Conservation (phyloP, 2,329 filamentous ascomycete genomes). For the Acephala macrosclerotiorum region DNA sequence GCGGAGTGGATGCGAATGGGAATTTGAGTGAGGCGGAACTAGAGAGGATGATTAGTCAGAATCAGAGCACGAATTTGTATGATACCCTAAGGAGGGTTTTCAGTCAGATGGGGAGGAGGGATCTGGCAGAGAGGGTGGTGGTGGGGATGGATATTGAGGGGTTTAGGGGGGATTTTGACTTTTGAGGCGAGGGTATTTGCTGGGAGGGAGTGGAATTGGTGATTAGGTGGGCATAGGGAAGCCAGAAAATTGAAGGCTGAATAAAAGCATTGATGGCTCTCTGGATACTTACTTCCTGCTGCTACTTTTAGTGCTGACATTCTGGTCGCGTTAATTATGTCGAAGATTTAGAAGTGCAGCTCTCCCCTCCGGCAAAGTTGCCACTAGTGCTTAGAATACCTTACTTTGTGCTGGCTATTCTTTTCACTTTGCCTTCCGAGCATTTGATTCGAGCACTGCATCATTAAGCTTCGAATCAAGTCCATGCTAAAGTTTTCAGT, state of each 20-base stretch:
- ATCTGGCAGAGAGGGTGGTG: constrained; percentile 87
- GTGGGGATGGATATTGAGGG: constrained; percentile 89
- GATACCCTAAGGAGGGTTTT: constrained; percentile 96
- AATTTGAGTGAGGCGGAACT: constrained; percentile 74
- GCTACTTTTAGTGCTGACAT: not conserved
- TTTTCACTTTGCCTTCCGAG: too few species aligned
- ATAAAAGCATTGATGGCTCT: not conserved
- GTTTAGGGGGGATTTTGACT: constrained; percentile 92
- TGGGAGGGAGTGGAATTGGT: not conserved
- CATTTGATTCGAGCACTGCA: too few species aligned
- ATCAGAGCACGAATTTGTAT: constrained; percentile 95
- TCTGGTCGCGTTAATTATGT: not conserved
- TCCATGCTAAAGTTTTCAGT: too few species aligned
- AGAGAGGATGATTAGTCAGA: constrained; percentile 90
- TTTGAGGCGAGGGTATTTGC: constrained; percentile 51
- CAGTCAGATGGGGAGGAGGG: constrained; percentile 89
- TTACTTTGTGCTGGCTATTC: too few species aligned
- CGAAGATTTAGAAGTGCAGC: not conserved
- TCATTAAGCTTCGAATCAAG: too few species aligned
- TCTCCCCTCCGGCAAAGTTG: not conserved
- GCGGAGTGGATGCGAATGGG: constrained; percentile 56
- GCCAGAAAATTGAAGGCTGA: not conserved
- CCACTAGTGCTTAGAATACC: too few species aligned
- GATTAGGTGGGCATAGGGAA: not conserved
- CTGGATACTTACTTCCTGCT: not conserved